These are phyloP conservation scores for Schoenoplectus tabernaemontani DNA, from an alignment of 202 grass and related monocot species.

Conservation along the genomic window DNA sequence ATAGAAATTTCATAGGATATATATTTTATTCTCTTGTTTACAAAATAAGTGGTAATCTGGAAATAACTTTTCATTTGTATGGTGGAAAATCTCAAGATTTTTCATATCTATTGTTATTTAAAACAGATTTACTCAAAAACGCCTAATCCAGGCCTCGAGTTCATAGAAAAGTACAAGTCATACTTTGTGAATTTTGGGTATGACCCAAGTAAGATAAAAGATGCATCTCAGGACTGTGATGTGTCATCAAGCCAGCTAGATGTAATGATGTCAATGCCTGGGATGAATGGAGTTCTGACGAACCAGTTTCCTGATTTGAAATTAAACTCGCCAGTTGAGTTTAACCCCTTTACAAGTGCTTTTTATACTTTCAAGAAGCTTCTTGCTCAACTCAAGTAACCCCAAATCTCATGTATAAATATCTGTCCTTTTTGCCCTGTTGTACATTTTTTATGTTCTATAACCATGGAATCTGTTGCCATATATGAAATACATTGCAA, in stretches of 20 bases:
- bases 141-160: conserved; percentile 62
- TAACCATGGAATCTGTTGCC: background rate
- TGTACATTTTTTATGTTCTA: background rate
- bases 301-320: conserved; percentile 77
- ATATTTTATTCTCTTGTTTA: background rate
- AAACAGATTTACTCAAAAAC: conserved; percentile 86
- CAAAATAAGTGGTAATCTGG: background rate
- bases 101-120: background rate
- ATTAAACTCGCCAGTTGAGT: conserved; percentile 42
- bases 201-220: conserved; percentile 69
- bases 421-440: background rate
- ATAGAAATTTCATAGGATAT: background rate
- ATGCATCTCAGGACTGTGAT: conserved; percentile 81
- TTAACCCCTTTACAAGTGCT: conserved; percentile 75
- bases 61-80: too few relatives aligned
- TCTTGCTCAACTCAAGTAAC: conserved; percentile 66
- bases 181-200: conserved; percentile 61
- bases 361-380: conserved; percentile 87
- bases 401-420: conserved; percentile 1
- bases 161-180: conserved; percentile 79
- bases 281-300: conserved; percentile 65
- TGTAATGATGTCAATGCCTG: conserved; percentile 85
- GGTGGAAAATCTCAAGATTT: too few relatives aligned
- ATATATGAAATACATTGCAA: background rate
- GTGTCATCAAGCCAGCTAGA: conserved; percentile 55